A percentile compares a stretch with the other conserved stretches of the same genome.
Evolutionary conservation across 2,329 filamentous ascomycete species (phyloP).

Genomic region (Trichoderma hamatum): DNA sequence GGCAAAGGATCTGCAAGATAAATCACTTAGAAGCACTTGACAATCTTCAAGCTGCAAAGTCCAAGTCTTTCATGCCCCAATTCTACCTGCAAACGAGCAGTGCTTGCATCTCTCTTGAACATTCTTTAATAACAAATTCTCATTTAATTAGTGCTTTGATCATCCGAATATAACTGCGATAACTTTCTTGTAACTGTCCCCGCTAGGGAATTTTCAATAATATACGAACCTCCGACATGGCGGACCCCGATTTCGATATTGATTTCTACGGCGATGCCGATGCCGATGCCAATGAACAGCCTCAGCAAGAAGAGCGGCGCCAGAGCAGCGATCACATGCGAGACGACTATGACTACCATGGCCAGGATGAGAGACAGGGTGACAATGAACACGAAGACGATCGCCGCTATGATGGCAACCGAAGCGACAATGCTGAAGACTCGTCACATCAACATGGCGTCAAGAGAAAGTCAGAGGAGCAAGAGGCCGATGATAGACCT

Average conservation of each 20-base stretch:
- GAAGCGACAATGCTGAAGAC: conserved; percentile 33
- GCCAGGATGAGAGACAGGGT: background rate
- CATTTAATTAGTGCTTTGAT: conserved; percentile 5
- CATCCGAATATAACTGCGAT: background rate
- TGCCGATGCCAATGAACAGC: conserved; percentile 55
- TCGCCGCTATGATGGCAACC: conserved; percentile 34
- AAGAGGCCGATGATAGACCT: conserved; percentile 52
- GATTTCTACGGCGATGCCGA: conserved; percentile 67
- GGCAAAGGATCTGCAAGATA: background rate
- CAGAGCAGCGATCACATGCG: conserved; percentile 36
- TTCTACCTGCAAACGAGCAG: conserved; percentile 9
- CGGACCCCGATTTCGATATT: conserved; percentile 73
- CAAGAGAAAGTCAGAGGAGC: conserved; percentile 62
- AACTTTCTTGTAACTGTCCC: conserved; percentile 23
- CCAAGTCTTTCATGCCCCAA: background rate
- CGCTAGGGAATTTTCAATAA: conserved; percentile 27
- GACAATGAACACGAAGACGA: conserved; percentile 45
- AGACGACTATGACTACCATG: conserved; percentile 40
- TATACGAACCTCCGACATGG: conserved; percentile 50
- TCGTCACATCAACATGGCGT: conserved; percentile 49
- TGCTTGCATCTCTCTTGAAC: conserved; percentile 23
- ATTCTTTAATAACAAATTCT: conserved; percentile 22
- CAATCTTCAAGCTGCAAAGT: background rate
- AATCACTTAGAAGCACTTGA: background rate
- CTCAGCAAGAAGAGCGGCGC: conserved; percentile 44